Conservation (phyloP, 805 yeast genomes). For the Priceomyces castillae region DNA sequence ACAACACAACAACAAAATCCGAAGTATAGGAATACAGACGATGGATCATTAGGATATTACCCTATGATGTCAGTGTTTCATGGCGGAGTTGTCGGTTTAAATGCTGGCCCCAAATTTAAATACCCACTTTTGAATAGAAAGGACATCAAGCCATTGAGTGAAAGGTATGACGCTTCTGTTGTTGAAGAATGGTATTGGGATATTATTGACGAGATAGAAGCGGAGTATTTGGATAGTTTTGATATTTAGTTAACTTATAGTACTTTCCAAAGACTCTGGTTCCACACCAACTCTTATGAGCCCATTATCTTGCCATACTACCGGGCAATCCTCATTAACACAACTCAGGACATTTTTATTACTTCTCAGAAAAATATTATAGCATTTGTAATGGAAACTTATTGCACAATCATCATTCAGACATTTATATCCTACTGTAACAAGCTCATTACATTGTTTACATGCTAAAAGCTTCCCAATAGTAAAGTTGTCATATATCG, state of each 20-base stretch:
- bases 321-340: background rate
- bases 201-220: conserved; percentile 78
- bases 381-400: conserved; percentile 51
- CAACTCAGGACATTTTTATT: conserved; percentile 10
- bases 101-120: conserved; percentile 64
- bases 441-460: conserved; percentile 49
- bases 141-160: conserved; percentile 50
- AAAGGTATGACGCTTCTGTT: conserved; percentile 63
- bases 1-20: conserved; percentile 37
- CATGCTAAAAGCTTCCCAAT: conserved; percentile 45
- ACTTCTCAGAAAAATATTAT: conserved; percentile 35
- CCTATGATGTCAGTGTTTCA: conserved; percentile 84
- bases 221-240: conserved; percentile 48
- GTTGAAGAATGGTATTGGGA: conserved; percentile 85
- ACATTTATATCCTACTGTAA: conserved; percentile 52
- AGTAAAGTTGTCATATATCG: conserved; percentile 20
- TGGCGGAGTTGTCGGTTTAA: conserved; percentile 71
- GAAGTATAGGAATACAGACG: conserved; percentile 54
- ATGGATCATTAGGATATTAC: conserved; percentile 85
- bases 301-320: conserved; percentile 1
- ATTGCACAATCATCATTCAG: conserved; percentile 28
- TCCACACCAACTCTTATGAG: conserved; percentile 21
- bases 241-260: conserved; percentile 23
- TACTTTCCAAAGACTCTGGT: conserved; percentile 28
- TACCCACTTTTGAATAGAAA: conserved; percentile 36